phyloP scores from a whole-genome alignment of 805 yeast species.

The Yarrowia alimentaria region DNA sequence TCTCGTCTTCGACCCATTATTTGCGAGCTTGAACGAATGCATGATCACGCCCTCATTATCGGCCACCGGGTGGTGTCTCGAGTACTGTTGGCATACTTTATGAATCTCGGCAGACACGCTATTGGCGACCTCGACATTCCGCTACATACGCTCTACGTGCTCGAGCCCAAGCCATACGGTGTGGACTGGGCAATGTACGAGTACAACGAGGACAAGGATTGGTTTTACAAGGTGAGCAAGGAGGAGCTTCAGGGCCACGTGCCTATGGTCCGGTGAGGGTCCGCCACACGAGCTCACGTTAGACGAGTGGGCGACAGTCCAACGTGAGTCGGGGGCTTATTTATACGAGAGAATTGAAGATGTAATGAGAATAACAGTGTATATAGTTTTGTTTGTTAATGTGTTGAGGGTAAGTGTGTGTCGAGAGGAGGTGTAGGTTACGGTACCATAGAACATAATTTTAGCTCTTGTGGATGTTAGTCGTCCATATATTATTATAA shows the following conservation, averaged over 20 bases:
- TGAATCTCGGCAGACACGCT: slow-evolving; percentile 71
- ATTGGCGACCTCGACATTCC: slow-evolving; percentile 93
- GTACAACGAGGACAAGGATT: slow-evolving; percentile 72
- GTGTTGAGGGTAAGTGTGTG: too few relatives aligned
- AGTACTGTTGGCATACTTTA: slow-evolving; percentile 80
- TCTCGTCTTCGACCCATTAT: slow-evolving; percentile 85
- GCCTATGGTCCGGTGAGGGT: slow-evolving; percentile 25
- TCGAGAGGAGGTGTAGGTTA: too few relatives aligned
- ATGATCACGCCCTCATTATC: slow-evolving; percentile 77
- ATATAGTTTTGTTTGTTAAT: too few relatives aligned
- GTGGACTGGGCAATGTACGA: slow-evolving; percentile 90
- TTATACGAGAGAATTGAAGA: too few relatives aligned
- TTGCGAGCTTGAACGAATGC: slow-evolving; percentile 87
- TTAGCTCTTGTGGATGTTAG: too few relatives aligned
- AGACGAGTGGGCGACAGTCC: too few relatives aligned
- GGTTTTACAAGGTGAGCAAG: slow-evolving; percentile 64
- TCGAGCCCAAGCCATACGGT: slow-evolving; percentile 94
- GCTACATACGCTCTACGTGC: slow-evolving; percentile 80
- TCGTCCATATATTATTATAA: too few relatives aligned
- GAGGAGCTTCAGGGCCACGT: slow-evolving; percentile 32
- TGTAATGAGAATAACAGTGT: too few relatives aligned
- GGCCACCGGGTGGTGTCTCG: slow-evolving; percentile 91
- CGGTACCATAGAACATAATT: too few relatives aligned
- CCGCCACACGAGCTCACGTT: too few relatives aligned
- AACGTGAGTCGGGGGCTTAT: too few relatives aligned